phyloP scores from a whole-genome alignment of 2,329 filamentous ascomycete genomes.

The Capronia americana region DNA sequence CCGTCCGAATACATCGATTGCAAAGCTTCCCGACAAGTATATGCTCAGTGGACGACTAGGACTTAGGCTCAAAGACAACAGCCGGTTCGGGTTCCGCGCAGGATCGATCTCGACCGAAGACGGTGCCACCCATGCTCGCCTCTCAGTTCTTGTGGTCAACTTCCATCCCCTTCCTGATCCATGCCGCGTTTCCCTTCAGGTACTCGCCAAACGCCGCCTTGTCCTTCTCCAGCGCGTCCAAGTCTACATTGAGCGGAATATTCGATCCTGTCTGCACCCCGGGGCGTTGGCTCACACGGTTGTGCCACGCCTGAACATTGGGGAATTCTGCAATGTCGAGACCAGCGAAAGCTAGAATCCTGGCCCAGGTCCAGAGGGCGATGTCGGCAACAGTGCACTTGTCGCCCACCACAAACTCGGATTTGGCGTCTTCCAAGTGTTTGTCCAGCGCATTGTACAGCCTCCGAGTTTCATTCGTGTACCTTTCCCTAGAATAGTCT shows the following conservation, averaged over 20 bases:
- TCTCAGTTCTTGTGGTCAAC: no score
- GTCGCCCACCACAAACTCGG: conserved; percentile 58
- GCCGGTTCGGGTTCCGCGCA: no score
- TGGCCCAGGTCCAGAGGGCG: conserved; percentile 7
- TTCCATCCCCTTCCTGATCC: no score
- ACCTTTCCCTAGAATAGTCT: conserved; percentile 79
- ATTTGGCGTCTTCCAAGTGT: conserved; percentile 62
- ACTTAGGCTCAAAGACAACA: no score
- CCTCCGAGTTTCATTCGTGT: conserved; percentile 79
- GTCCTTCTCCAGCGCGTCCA: conserved; percentile 20
- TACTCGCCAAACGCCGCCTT: no score
- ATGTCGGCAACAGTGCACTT: conserved; percentile 69
- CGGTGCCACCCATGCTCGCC: no score
- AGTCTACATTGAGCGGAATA: conserved; percentile 26
- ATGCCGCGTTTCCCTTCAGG: no score
- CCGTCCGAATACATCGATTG: no score
- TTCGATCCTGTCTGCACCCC: conserved; percentile 26
- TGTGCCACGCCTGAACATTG: conserved; percentile 34
- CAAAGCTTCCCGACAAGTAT: no score
- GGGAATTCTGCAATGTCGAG: conserved; percentile 34
- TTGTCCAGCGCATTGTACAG: conserved; percentile 78
- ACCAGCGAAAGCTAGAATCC: conserved; percentile 13
- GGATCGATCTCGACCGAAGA: no score
- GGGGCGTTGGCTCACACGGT: conserved; percentile 30
- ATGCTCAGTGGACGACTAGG: no score